Conservation (phyloP, 2,329 filamentous ascomycete genomes). For the Stenocarpella maydis region DNA sequence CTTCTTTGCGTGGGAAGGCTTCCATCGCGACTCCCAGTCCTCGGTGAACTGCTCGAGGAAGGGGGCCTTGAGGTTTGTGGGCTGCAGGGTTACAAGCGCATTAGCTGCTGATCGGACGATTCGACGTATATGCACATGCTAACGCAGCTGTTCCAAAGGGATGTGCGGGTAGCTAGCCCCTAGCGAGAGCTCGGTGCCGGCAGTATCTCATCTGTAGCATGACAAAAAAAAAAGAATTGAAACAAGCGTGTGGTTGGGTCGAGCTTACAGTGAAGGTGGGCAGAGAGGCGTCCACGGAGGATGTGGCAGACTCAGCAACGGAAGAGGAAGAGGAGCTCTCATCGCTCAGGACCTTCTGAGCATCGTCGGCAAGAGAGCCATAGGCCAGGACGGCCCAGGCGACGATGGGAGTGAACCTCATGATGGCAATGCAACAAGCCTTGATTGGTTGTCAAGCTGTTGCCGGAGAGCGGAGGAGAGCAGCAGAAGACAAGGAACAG, state of each 20-base stretch:
- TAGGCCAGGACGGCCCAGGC: slow-evolving; percentile 78
- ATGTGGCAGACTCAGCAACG: slow-evolving; percentile 56
- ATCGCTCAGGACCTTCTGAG: slow-evolving; percentile 63
- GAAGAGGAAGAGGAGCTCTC: slow-evolving; percentile 54
- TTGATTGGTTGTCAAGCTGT: slow-evolving; percentile 10
- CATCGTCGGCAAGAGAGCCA: slow-evolving; percentile 74
- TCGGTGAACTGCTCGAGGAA: slow-evolving; percentile 99
- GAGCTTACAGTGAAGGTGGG: slow-evolving; percentile 87
- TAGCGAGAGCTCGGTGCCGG: slow-evolving; percentile 21
- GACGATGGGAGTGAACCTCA: slow-evolving; percentile 85
- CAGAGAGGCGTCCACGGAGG: slow-evolving; percentile 69
- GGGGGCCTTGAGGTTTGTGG: slow-evolving; percentile 85
- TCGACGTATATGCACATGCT: neutral
- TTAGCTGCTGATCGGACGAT: slow-evolving; percentile 21
- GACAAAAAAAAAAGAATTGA: neutral
- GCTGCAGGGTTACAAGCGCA: slow-evolving; percentile 60
- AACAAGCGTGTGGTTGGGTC: too few species aligned
- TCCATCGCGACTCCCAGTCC: slow-evolving; percentile 94
- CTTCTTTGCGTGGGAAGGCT: slow-evolving; percentile 96
- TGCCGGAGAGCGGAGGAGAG: slow-evolving; percentile 18
- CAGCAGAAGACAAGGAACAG: slow-evolving; percentile 26
- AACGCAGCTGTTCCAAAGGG: neutral
- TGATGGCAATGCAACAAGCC: slow-evolving; percentile 54
- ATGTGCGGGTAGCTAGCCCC: neutral
- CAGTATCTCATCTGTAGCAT: neutral